A percentile compares a stretch with the other conserved stretches of the same genome.
phyloP scores from a whole-genome alignment of 345 rosid genomes.

The Limnanthes douglasii region DNA sequence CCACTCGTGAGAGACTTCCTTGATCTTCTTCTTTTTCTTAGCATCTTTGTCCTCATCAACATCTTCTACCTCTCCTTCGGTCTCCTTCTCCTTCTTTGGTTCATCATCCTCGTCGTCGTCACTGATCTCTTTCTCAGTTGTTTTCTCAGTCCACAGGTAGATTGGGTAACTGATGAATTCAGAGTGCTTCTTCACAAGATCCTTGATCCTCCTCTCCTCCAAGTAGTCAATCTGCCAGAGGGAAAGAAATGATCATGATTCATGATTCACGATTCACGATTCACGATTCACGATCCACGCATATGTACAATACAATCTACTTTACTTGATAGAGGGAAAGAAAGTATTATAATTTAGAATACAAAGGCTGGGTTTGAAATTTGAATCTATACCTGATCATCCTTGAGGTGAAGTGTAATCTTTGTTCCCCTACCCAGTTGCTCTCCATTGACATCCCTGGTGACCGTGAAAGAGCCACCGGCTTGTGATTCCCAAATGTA shows the following conservation, averaged over 20 bases:
- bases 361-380: too few species aligned
- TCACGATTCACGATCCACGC: background rate
- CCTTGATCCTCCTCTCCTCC: constrained; percentile 88
- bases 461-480: constrained; percentile 82
- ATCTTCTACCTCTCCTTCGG: constrained; percentile 60
- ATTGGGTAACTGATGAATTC: constrained; percentile 90
- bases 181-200: constrained; percentile 85
- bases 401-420: constrained; percentile 65
- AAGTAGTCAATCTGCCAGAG: constrained; percentile 47
- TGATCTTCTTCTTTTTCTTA: constrained; percentile 81
- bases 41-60: constrained; percentile 61
- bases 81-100: constrained; percentile 50
- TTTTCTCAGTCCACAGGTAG: constrained; percentile 79
- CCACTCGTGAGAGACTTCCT: constrained; percentile 88
- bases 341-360: too few species aligned
- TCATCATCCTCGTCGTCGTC: constrained; percentile 81
- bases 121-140: constrained; percentile 75
- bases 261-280: background rate
- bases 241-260: background rate
- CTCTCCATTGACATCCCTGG: constrained; percentile 60
- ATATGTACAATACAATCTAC: too few species aligned
- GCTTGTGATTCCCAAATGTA: constrained; percentile 94
- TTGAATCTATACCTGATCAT: constrained; percentile 41
- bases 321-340: too few species aligned
- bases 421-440: constrained; percentile 87